A percentile compares a stretch with the other conserved stretches of the same genome.
Conservation (phyloP, 768 basidiomycete genomes). For the Mrakia gelida region DNA sequence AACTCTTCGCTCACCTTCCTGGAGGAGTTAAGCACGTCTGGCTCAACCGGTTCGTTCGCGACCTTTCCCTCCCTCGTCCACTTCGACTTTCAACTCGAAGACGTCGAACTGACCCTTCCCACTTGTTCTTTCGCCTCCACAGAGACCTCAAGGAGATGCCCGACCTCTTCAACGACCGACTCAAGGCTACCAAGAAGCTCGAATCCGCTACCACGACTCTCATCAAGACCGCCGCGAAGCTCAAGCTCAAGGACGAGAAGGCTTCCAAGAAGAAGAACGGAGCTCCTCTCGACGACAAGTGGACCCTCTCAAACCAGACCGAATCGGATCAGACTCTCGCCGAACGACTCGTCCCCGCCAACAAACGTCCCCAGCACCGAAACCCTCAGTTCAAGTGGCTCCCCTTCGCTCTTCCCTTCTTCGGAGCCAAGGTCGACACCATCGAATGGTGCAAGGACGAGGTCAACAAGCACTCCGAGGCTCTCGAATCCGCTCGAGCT, state of each 20-base stretch:
- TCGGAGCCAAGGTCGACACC: constrained; percentile 83
- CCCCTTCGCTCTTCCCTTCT: constrained; percentile 52
- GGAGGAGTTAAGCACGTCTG: constrained; percentile 88
- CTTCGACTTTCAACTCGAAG: too few relatives aligned
- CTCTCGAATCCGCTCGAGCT: constrained; percentile 46
- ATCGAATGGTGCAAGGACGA: constrained; percentile 84
- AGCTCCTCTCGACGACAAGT: constrained; percentile 31
- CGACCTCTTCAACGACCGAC: constrained; percentile 69
- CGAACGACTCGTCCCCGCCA: constrained; percentile 62
- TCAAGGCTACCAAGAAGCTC: constrained; percentile 68
- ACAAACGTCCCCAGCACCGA: constrained; percentile 73
- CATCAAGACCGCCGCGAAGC: constrained; percentile 68
- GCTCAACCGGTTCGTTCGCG: constrained; percentile 68
- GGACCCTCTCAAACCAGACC: constrained; percentile 35
- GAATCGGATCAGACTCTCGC: constrained; percentile 45
- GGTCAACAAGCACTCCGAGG: constrained; percentile 54
- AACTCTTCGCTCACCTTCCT: constrained; percentile 75
- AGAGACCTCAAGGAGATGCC: constrained; percentile 85
- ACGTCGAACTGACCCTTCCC: neutral
- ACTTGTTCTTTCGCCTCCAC: constrained; percentile 15
- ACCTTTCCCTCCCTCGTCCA: neutral
- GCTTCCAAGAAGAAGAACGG: constrained; percentile 45
- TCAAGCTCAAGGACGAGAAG: constrained; percentile 52
- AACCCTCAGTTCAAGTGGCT: constrained; percentile 53
- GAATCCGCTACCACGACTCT: constrained; percentile 80